Evolutionary conservation across 192 early-diverging fungal genomes (phyloP).

Genomic region (Gryganskiella cystojenkinii): DNA sequence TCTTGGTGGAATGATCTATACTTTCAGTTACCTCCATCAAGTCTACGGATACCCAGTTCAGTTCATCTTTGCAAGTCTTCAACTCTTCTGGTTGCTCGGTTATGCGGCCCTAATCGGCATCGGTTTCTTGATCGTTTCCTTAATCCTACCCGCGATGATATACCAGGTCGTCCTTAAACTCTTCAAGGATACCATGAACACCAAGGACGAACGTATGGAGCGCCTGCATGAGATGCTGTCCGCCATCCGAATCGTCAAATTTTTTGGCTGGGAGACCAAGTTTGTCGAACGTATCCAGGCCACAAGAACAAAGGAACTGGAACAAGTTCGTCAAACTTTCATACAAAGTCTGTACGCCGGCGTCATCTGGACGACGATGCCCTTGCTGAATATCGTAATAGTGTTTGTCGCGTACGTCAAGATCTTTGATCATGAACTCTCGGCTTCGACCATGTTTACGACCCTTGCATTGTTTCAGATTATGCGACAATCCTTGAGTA

Average conservation of each 20-base stretch:
- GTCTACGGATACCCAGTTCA: constrained; percentile 70
- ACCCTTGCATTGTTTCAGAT: constrained; percentile 72
- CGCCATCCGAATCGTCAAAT: constrained; percentile 91
- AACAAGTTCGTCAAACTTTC: constrained; percentile 52
- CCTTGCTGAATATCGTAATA: constrained; percentile 66
- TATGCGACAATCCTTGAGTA: constrained; percentile 66
- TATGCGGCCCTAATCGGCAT: constrained; percentile 80
- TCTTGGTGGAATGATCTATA: neutral
- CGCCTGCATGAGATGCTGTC: constrained; percentile 80
- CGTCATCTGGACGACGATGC: constrained; percentile 59
- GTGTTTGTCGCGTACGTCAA: constrained; percentile 66
- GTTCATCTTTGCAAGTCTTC: constrained; percentile 66
- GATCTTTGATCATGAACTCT: constrained; percentile 53
- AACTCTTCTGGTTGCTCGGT: constrained; percentile 79
- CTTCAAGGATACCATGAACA: constrained; percentile 57
- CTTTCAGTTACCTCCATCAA: constrained; percentile 21
- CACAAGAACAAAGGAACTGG: constrained; percentile 66
- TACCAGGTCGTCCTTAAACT: constrained; percentile 48
- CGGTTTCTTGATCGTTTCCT: constrained; percentile 66
- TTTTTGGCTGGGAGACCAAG: constrained; percentile 82
- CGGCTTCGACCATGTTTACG: constrained; percentile 56
- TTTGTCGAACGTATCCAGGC: constrained; percentile 71
- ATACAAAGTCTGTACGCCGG: constrained; percentile 61
- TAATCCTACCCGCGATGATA: constrained; percentile 59
- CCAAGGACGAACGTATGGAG: constrained; percentile 77